Evolutionary conservation across 2,329 filamentous ascomycete species (phyloP).

Genomic region (Scleromitrula shiraiana): DNA sequence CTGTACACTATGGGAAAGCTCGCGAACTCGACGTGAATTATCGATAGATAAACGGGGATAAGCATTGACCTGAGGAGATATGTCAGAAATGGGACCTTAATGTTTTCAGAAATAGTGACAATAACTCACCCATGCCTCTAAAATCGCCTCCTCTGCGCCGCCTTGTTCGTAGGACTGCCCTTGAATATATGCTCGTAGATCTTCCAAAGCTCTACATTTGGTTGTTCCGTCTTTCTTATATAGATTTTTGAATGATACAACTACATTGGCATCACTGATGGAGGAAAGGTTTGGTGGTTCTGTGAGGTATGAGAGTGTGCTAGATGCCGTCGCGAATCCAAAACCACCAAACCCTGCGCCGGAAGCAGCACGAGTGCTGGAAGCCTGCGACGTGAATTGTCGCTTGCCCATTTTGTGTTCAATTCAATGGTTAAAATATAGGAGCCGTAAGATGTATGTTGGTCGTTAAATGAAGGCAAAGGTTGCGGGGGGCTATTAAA

Average conservation of each 20-base stretch:
- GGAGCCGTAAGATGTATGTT: too few relatives aligned
- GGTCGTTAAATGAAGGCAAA: too few relatives aligned
- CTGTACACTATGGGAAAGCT: constrained; percentile 73
- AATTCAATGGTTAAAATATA: too few relatives aligned
- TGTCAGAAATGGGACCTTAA: background rate
- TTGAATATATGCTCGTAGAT: constrained; percentile 60
- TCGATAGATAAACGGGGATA: constrained; percentile 90
- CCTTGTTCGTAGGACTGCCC: constrained; percentile 45
- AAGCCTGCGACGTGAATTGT: constrained; percentile 28
- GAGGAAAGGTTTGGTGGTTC: constrained; percentile 74
- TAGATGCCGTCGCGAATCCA: constrained; percentile 32
- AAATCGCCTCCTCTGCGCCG: constrained; percentile 69
- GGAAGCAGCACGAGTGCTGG: constrained; percentile 27
- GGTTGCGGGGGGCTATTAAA: too few relatives aligned
- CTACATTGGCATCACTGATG: constrained; percentile 71
- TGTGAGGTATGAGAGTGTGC: constrained; percentile 71
- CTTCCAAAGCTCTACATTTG: constrained; percentile 83
- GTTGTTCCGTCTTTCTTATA: constrained; percentile 90
- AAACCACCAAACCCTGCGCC: constrained; percentile 27
- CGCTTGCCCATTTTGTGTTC: constrained; percentile 26
- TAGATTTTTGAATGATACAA: constrained; percentile 88
- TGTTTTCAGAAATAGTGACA: constrained; percentile 16
- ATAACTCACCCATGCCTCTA: constrained; percentile 75
- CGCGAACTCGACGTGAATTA: constrained; percentile 76
- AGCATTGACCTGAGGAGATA: constrained; percentile 56